These are phyloP conservation scores for Cercospora canescens DNA, from an alignment of 2,329 filamentous ascomycete species.

Conservation along the genomic window DNA sequence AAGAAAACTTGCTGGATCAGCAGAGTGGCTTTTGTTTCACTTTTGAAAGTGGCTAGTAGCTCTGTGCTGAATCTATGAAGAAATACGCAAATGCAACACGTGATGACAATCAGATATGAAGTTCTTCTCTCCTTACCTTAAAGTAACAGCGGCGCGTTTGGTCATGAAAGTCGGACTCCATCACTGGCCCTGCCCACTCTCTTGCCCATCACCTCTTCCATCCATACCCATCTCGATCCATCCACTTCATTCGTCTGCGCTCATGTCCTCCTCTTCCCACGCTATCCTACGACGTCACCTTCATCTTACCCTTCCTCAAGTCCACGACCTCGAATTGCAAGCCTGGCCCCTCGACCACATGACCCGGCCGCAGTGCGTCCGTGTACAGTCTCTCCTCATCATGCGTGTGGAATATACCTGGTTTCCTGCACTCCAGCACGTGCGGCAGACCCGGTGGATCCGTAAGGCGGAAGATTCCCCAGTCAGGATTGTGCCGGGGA, in stretches of 20 bases:
- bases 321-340: conserved; percentile 66
- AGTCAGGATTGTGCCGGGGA: conserved; percentile 75
- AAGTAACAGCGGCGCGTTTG: not conserved
- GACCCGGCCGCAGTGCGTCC: conserved; percentile 61
- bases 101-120: not conserved
- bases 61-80: not conserved
- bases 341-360: conserved; percentile 59
- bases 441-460: conserved; percentile 86
- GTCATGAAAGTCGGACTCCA: not conserved
- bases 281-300: conserved; percentile 1
- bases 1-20: not conserved
- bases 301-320: conserved; percentile 43
- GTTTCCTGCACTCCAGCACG: conserved; percentile 76
- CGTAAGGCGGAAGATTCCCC: conserved; percentile 87
- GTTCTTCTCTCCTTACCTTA: too few species aligned
- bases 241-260: not conserved
- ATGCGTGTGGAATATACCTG: conserved; percentile 82
- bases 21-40: not conserved
- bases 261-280: not conserved
- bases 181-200: not conserved
- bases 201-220: not conserved
- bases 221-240: conserved; percentile 8
- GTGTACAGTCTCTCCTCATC: conserved; percentile 73
- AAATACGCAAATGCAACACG: not conserved
- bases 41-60: not conserved